Evolutionary conservation across 768 basidiomycete species (phyloP).

Genomic region (Cantharellus anzutake): DNA sequence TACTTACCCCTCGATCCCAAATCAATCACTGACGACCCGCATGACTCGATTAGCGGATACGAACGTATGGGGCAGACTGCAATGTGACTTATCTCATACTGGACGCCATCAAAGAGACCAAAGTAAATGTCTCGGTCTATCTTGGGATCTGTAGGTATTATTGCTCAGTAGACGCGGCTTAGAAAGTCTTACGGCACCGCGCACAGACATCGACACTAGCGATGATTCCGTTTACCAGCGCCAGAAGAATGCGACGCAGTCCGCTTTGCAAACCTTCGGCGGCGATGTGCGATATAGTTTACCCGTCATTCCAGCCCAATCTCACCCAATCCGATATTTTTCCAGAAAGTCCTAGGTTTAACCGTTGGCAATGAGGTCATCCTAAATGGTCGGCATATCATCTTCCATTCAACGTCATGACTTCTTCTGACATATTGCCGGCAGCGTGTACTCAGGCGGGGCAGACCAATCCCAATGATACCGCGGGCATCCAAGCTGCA

Average conservation of each 20-base stretch:
- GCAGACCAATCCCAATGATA: conserved; percentile 32
- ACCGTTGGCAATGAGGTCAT: conserved; percentile 90
- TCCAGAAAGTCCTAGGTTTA: conserved; percentile 38
- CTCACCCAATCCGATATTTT: background rate
- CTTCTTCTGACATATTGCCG: conserved; percentile 12
- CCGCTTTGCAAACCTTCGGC: conserved; percentile 19
- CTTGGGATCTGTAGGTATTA: conserved; percentile 43
- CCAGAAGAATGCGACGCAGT: conserved; percentile 47
- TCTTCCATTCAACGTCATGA: background rate
- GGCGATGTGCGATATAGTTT: background rate
- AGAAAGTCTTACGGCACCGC: background rate
- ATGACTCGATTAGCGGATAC: conserved; percentile 29
- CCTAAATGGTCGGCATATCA: conserved; percentile 27
- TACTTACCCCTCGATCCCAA: background rate
- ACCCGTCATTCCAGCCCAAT: background rate
- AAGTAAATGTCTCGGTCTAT: conserved; percentile 68
- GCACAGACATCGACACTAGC: conserved; percentile 25
- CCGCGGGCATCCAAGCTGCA: conserved; percentile 39
- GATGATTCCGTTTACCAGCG: conserved; percentile 44
- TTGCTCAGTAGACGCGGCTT: background rate
- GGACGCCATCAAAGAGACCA: conserved; percentile 78
- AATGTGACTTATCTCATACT: conserved; percentile 65
- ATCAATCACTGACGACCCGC: conserved; percentile 2
- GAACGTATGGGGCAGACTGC: conserved; percentile 77
- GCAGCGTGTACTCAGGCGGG: conserved; percentile 27